Percentiles rank a stretch among this genome's conserved stretches.
Conservation (phyloP, 2,329 filamentous ascomycete species). For the Zymoseptoria brevis region DNA sequence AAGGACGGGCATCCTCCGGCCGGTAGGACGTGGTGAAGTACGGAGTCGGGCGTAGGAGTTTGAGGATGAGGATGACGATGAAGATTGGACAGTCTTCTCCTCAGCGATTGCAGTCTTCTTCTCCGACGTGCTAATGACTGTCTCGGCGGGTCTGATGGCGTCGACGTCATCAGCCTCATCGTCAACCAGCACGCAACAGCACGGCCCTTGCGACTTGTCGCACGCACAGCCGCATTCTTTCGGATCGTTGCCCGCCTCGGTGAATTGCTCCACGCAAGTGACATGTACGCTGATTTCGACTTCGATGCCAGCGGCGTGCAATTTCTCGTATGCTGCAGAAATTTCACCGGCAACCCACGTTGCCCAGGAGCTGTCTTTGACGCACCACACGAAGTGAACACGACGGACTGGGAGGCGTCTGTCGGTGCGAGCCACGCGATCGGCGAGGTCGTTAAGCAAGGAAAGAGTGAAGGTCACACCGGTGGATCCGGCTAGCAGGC, state of each 20-base stretch:
- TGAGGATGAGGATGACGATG: neutral
- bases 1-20: slow-evolving; percentile 8
- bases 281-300: slow-evolving; percentile 18
- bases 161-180: slow-evolving; percentile 7
- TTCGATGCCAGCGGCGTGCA: slow-evolving; percentile 15
- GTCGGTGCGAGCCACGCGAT: slow-evolving; percentile 9
- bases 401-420: slow-evolving; percentile 17
- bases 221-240: slow-evolving; percentile 21
- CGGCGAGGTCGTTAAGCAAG: slow-evolving; percentile 21
- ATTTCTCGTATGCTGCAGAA: slow-evolving; percentile 10
- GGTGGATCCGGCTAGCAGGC: slow-evolving; percentile 22
- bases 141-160: slow-evolving; percentile 1
- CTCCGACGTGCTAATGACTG: neutral
- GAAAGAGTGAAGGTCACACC: slow-evolving; percentile 24
- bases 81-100: neutral
- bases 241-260: slow-evolving; percentile 6
- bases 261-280: slow-evolving; percentile 21
- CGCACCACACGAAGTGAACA: slow-evolving; percentile 22
- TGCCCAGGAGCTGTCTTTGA: slow-evolving; percentile 16
- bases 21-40: neutral
- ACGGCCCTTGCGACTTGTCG: slow-evolving; percentile 20
- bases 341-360: slow-evolving; percentile 20
- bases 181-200: slow-evolving; percentile 16
- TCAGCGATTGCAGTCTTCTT: neutral
- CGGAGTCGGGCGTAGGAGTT: neutral